A percentile compares a stretch with the other conserved stretches of the same genome.
Conservation (phyloP, 2,329 filamentous ascomycete genomes). For the Cladosporium colombiae region DNA sequence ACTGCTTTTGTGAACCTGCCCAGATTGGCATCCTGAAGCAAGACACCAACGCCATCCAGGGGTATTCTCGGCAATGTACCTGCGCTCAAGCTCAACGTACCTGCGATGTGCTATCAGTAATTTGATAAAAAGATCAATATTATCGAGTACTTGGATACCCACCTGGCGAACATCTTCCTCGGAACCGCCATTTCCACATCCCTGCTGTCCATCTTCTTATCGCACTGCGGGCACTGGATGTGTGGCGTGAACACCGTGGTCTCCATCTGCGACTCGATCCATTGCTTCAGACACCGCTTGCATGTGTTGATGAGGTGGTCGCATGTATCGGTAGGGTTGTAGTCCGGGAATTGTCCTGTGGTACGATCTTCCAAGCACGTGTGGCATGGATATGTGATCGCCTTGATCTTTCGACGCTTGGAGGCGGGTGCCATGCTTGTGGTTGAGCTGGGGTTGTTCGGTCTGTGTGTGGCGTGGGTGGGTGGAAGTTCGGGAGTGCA, state of each 20-base stretch:
- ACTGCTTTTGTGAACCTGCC: conserved; percentile 47
- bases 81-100: conserved; percentile 36
- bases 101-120: conserved; percentile 42
- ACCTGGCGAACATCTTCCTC: conserved; percentile 48
- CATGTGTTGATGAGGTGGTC: conserved; percentile 41
- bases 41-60: conserved; percentile 56
- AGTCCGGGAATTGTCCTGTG: conserved; percentile 34
- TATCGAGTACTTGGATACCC: conserved; percentile 38
- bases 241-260: neutral
- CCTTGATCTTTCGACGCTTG: conserved; percentile 22
- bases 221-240: conserved; percentile 52
- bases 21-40: conserved; percentile 49
- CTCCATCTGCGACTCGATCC: conserved; percentile 38
- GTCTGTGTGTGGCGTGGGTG: neutral
- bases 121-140: conserved; percentile 30
- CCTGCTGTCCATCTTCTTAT: conserved; percentile 44
- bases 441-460: neutral
- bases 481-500: neutral
- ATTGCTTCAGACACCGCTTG: conserved; percentile 38
- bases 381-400: conserved; percentile 25
- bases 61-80: conserved; percentile 30
- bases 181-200: conserved; percentile 51
- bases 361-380: conserved; percentile 26
- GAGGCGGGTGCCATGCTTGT: conserved; percentile 8
- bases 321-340: conserved; percentile 39